phyloP scores from a whole-genome alignment of 1,284 basidiomycete species.

The Gomphus bonarii region DNA sequence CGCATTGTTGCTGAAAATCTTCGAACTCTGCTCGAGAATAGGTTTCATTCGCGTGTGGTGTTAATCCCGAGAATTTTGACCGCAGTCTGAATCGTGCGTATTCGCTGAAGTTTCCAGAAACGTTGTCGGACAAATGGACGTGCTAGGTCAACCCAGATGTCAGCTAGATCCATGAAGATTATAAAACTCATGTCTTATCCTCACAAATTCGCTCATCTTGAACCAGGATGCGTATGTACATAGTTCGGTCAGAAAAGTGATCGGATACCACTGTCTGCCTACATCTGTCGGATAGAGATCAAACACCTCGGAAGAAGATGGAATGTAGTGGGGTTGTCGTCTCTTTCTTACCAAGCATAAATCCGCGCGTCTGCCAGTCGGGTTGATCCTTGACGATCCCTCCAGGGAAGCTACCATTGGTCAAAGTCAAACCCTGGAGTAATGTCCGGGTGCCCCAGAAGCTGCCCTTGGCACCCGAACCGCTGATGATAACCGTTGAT shows the following conservation, averaged over 20 bases:
- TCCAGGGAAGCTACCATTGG: constrained; percentile 19
- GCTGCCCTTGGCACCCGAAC: constrained; percentile 24
- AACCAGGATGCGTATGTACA: constrained; percentile 30
- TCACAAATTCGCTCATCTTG: constrained; percentile 25
- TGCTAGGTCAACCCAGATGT: not conserved
- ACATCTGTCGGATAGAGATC: constrained; percentile 17
- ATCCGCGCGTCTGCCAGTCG: constrained; percentile 28
- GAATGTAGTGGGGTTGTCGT: not conserved
- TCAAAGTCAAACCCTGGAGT: constrained; percentile 22
- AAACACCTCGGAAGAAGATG: not conserved
- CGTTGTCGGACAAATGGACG: constrained; percentile 7
- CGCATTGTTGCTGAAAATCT: constrained; percentile 23
- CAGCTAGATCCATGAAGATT: not conserved
- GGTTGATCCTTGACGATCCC: constrained; percentile 24
- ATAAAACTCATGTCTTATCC: not conserved
- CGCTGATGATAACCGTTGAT: constrained; percentile 20
- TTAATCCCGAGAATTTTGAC: constrained; percentile 24
- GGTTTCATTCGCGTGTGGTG: constrained; percentile 25
- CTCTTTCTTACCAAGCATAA: constrained; percentile 22
- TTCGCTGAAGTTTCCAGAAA: constrained; percentile 13
- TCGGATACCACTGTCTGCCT: constrained; percentile 27
- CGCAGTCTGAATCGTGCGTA: constrained; percentile 30
- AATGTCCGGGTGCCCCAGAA: constrained; percentile 30
- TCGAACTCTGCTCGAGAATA: constrained; percentile 25
- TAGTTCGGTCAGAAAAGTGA: constrained; percentile 23